Base-by-base conservation (phyloP, 139 green algal genomes). In the Klebsormidium nitens region DNA sequence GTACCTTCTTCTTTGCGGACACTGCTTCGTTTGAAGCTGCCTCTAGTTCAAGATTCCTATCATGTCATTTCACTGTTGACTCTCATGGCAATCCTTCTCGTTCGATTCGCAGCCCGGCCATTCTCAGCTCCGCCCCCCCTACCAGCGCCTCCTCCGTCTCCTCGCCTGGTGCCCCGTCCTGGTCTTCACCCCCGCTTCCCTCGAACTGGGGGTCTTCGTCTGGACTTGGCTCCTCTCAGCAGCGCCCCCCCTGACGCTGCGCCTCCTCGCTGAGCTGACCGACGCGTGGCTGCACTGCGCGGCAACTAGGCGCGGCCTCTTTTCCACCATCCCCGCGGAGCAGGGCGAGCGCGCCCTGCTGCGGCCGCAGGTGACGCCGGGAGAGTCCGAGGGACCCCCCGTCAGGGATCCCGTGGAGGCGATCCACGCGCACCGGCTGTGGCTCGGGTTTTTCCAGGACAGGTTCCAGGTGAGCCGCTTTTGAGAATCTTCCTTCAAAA, bases 181-280 rank as follows among this genome's bases (percentile, higher is more conserved):
- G 3, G n/a, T 79, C 36, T 79, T 79, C 36, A 69, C 72, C 14
- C 26, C 31, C 11, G 47, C 23, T n/a, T n/a, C 72, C 26, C 29
- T 79, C 8, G 29, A 64, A 17, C 17, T 66, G n/a, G 70, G 72
- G n/a, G 56, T 77, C 28, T 72, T 79, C 31, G 46, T 52, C 26
- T 79, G 72, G 72, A 19, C 64, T 6, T 79, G 72, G 72, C 64
- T 79, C 1, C 47, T 76, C 31, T 50, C 72, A 2, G 64, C 64
- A 6, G n/a, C 29, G 19, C 64, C 71, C 26, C 31, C 23, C 19
- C 37, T 78, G 31, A 36, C 57, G 3, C 8, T 39, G 11, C 49
- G 39, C 3, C 37, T 78, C 8, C 26, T 77, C n/a, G 50, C 72
- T 17, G 38, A 79, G 6, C n/a, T 76, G 1, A 65, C 66, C 28